Conservation (phyloP, 83 land plant species). For the Picea mariana region DNA sequence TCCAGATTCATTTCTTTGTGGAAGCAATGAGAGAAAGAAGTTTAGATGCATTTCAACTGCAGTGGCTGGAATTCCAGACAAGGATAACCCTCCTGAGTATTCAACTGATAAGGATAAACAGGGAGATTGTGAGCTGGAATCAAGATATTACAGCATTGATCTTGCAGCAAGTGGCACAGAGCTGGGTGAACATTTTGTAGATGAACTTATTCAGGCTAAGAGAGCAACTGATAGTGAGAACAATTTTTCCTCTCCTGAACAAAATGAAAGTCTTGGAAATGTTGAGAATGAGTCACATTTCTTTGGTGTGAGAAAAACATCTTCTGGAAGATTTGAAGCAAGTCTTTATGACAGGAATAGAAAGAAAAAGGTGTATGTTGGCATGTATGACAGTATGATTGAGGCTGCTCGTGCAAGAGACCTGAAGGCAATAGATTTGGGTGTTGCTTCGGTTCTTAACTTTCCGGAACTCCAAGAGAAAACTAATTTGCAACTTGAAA, state of each 20-base stretch:
- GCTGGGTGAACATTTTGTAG: neutral
- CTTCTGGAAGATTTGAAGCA: conserved; percentile 40
- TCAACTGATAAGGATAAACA: conserved; percentile 10
- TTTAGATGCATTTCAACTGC: conserved; percentile 18
- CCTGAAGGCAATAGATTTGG: conserved; percentile 28
- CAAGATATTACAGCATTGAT: neutral
- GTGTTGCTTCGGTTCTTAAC: conserved; percentile 27
- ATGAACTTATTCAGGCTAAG: conserved; percentile 3
- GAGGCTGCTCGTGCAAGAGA: conserved; percentile 45
- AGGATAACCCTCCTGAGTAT: conserved; percentile 14
- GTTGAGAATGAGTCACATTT: conserved; percentile 27
- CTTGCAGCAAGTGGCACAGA: neutral
- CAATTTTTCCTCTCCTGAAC: conserved; percentile 4
- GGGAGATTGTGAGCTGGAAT: neutral
- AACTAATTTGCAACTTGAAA: neutral
- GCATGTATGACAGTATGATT: conserved; percentile 27
- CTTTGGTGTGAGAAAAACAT: conserved; percentile 30
- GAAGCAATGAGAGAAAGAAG: conserved; percentile 24
- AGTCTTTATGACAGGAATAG: conserved; percentile 32
- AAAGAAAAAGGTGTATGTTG: conserved; percentile 35
- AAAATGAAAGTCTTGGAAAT: conserved; percentile 6
- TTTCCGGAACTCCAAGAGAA: conserved; percentile 23
- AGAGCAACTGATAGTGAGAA: conserved; percentile 11
- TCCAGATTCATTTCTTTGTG: conserved; percentile 7
- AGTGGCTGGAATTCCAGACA: conserved; percentile 9